Conservation (phyloP, 352 stramenopile genomes). For the Phytophthora meadii region DNA sequence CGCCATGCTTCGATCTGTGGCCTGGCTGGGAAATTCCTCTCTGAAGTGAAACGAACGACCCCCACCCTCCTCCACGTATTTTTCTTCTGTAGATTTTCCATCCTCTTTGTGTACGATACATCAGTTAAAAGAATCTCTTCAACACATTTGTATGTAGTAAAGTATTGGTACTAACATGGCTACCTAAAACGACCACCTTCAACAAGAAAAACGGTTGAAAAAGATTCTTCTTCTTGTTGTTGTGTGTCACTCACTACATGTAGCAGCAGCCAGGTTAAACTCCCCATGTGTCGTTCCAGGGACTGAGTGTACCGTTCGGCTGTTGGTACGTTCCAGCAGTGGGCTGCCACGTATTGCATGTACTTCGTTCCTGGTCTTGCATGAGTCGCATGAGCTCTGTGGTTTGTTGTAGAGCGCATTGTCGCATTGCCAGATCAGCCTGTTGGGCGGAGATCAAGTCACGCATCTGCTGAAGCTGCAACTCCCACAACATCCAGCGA, state of each 20-base stretch:
- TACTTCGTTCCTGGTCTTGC: constrained; percentile 15
- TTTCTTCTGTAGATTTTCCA: constrained; percentile 33
- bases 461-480: constrained; percentile 28
- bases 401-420: constrained; percentile 25
- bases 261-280: neutral
- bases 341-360: constrained; percentile 6
- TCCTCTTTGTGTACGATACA: constrained; percentile 18
- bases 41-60: constrained; percentile 11
- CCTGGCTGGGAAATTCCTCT: constrained; percentile 25
- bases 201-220: neutral
- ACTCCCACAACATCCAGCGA: constrained; percentile 27
- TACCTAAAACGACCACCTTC: constrained; percentile 7
- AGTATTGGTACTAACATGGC: neutral
- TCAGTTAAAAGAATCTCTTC: constrained; percentile 5
- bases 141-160: constrained; percentile 1
- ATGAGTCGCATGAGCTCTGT: constrained; percentile 28
- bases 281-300: constrained; percentile 7
- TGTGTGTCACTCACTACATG: neutral
- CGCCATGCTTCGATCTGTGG: constrained; percentile 4
- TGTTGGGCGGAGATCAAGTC: constrained; percentile 27
- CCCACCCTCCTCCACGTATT: constrained; percentile 20
- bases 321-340: neutral
- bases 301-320: neutral
- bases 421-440: constrained; percentile 21
- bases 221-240: neutral